Evolutionary conservation across 495 filamentous ascomycete species (phyloP).

Genomic region (Glonium stellatum): DNA sequence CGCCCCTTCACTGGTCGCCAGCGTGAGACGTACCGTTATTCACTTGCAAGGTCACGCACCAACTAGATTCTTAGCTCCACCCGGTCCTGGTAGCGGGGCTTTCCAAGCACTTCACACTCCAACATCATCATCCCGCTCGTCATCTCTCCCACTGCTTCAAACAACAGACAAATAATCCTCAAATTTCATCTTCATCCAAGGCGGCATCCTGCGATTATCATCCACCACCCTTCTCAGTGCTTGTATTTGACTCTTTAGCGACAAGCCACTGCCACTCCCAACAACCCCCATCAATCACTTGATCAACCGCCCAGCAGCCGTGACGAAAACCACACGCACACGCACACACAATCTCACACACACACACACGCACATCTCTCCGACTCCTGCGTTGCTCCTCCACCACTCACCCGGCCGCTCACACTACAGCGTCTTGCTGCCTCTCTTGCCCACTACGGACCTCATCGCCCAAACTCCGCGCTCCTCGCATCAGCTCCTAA

Average conservation of each 20-base stretch:
- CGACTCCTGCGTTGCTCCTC: constrained; percentile 8
- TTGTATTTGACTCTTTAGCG: constrained; percentile 12
- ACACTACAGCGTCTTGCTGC: constrained; percentile 3
- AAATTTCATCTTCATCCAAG: not conserved
- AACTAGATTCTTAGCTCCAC: constrained; percentile 6
- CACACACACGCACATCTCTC: too few relatives aligned
- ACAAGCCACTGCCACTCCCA: constrained; percentile 21
- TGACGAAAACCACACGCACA: constrained; percentile 11
- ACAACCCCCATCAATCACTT: constrained; percentile 13
- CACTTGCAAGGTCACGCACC: constrained; percentile 3
- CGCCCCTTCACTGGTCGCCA: not conserved
- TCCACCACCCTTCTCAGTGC: not conserved
- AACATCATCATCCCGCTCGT: constrained; percentile 4
- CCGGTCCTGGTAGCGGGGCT: constrained; percentile 8
- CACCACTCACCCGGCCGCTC: not conserved
- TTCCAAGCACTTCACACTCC: constrained; percentile 1
- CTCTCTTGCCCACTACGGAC: constrained; percentile 49
- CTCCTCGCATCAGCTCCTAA: constrained; percentile 42
- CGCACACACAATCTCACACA: too few relatives aligned
- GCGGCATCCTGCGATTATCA: not conserved
- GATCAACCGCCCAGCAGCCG: constrained; percentile 8
- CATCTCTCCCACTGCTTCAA: not conserved
- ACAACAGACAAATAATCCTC: not conserved
- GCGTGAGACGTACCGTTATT: constrained; percentile 7
- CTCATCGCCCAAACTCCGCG: constrained; percentile 34